These are phyloP conservation scores for Nemania bipapillata DNA, from an alignment of 2,329 filamentous ascomycete genomes.

Conservation along the genomic window DNA sequence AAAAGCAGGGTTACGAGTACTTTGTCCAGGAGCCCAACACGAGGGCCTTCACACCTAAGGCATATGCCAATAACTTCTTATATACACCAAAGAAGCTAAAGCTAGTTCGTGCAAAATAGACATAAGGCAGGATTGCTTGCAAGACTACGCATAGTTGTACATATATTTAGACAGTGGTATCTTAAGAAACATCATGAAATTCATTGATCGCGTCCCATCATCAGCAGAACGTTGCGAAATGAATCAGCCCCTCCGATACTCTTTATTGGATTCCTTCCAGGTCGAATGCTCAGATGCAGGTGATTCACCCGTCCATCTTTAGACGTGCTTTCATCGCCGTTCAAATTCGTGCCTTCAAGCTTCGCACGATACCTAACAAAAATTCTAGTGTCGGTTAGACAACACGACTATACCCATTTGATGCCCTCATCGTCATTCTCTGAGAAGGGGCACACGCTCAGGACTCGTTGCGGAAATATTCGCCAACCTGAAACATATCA, in stretches of 20 bases:
- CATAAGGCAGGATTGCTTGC: conserved; percentile 6
- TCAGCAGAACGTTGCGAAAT: too few relatives aligned
- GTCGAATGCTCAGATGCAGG: neutral
- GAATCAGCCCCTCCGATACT: neutral
- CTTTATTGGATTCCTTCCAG: neutral
- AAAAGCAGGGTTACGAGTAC: conserved; percentile 99
- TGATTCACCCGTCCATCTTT: neutral
- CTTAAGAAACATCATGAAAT: conserved; percentile 25
- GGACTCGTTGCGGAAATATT: neutral
- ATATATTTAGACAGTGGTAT: conserved; percentile 42
- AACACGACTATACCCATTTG: neutral
- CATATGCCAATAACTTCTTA: conserved; percentile 95
- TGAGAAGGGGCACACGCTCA: neutral
- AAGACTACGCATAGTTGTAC: conserved; percentile 34
- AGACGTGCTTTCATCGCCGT: neutral
- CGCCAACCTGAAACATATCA: neutral
- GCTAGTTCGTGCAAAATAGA: conserved; percentile 81
- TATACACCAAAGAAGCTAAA: conserved; percentile 89
- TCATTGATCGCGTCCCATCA: neutral
- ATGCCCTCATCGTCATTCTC: conserved; percentile 22
- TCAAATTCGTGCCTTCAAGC: neutral
- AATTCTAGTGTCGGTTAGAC: neutral
- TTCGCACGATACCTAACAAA: neutral
- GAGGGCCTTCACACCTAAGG: conserved; percentile 87
- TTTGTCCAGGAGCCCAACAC: conserved; percentile 97